Evolutionary conservation across 371 early-diverging fungal species (phyloP).

Genomic region (Lichtheimia ornata): DNA sequence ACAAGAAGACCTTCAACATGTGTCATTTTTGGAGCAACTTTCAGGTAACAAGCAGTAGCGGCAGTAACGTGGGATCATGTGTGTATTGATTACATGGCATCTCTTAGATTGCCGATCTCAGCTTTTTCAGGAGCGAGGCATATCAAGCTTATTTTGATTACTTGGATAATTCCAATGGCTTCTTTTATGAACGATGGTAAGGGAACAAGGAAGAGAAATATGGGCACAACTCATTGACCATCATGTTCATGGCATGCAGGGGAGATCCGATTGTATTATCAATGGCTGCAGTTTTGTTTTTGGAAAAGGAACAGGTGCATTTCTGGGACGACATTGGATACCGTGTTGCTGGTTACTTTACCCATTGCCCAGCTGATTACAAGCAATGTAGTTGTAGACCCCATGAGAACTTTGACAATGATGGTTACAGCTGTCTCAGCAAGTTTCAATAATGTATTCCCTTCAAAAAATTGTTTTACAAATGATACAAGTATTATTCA

Average conservation of each 20-base stretch:
- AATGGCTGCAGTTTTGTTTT: slow-evolving; percentile 34
- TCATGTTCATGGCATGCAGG: slow-evolving; percentile 19
- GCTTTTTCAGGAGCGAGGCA: slow-evolving; percentile 43
- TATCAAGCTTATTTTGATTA: slow-evolving; percentile 81
- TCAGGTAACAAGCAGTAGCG: slow-evolving; percentile 33
- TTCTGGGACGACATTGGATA: slow-evolving; percentile 47
- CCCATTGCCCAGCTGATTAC: slow-evolving; percentile 38
- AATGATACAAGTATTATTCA: too few species aligned
- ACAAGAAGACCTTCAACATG: slow-evolving; percentile 55
- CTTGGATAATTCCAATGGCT: slow-evolving; percentile 81
- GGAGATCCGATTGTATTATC: slow-evolving; percentile 49
- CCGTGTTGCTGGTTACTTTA: slow-evolving; percentile 32
- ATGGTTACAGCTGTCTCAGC: slow-evolving; percentile 41
- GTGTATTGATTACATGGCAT: not conserved
- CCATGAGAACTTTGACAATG: slow-evolving; percentile 38
- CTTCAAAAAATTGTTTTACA: too few species aligned
- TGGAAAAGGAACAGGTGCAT: slow-evolving; percentile 42
- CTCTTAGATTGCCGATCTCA: slow-evolving; percentile 38
- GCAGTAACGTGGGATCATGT: not conserved
- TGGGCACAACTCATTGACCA: not conserved
- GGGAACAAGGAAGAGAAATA: not conserved
- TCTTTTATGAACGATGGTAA: slow-evolving; percentile 89
- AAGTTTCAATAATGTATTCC: slow-evolving; percentile 18
- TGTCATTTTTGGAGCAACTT: slow-evolving; percentile 85
- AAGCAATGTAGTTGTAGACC: slow-evolving; percentile 38